Conservation (phyloP, 1,284 basidiomycete species). For the Lignosus rhinocerotis region DNA sequence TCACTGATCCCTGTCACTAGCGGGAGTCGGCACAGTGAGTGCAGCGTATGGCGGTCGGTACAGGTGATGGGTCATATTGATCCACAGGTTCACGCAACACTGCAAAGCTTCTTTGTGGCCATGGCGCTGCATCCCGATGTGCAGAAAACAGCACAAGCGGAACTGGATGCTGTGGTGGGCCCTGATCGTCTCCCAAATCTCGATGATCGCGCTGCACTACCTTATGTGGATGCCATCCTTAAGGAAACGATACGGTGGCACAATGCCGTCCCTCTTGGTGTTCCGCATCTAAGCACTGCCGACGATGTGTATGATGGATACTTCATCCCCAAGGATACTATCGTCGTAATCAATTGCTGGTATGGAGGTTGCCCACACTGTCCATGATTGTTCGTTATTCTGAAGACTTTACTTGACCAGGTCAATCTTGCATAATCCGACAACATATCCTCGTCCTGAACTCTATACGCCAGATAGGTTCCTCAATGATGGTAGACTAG, state of each 20-base stretch:
- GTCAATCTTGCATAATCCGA: constrained; percentile 31
- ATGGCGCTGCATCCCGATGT: constrained; percentile 31
- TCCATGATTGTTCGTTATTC: background rate
- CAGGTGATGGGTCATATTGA: background rate
- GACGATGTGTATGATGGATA: constrained; percentile 26
- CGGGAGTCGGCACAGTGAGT: constrained; percentile 24
- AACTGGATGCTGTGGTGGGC: constrained; percentile 30
- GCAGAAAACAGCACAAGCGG: constrained; percentile 29
- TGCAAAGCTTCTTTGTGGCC: constrained; percentile 26
- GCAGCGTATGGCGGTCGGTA: background rate
- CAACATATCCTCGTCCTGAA: constrained; percentile 28
- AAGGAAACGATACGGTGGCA: constrained; percentile 32
- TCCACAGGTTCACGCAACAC: constrained; percentile 22
- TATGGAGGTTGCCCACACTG: background rate
- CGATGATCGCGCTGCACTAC: constrained; percentile 26
- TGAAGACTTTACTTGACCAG: constrained; percentile 9
- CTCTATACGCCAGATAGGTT: constrained; percentile 31
- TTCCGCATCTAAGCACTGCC: constrained; percentile 14
- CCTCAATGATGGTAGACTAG: constrained; percentile 31
- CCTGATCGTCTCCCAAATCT: constrained; percentile 27
- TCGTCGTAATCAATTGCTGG: constrained; percentile 21
- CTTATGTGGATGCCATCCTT: constrained; percentile 31
- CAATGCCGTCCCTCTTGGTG: constrained; percentile 15
- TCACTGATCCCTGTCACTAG: no score
- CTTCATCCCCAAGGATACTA: constrained; percentile 22